Evolutionary conservation across 345 rosid genomes (phyloP), one percentile per base, ranked within the genome.

Genomic region (Sonneratia alba): DNA sequence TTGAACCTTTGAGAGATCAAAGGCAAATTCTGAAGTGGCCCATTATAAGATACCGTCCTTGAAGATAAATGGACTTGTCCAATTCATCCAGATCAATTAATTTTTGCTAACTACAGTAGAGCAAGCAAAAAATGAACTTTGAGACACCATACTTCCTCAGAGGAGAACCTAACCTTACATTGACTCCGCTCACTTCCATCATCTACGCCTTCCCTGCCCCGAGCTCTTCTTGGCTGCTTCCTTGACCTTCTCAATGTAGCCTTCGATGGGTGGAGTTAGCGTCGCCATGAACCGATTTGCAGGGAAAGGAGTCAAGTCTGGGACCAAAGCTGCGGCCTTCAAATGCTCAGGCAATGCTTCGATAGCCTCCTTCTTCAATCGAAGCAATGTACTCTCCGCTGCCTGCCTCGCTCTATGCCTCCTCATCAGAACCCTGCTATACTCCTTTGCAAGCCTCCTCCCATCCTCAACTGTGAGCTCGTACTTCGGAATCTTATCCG

Each of bases 261-360:
- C 97, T 80, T 92, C 96, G 78, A 92, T 95, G 3, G 99, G 97
- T 4, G 97, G 97, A n/a, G 97, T 92, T 70, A 95, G 85, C 1
- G 97, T 85, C 0, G 97, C 93, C 97, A 90, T 87, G 69, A 86
- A 87, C 72, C 96, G 81, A 71, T 85, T 84, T 0, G 79, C 83
- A 0, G 99, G 97, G 72, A 89, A 89, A 0, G 96, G 96, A 9
- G 91, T 74, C 77, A 83, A 78, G 79, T 93, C 98, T 3, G 96
- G 97, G 21, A 87, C 86, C 80, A 92, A 75, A 0, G 97, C 97
- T 0, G 92, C 90, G 77, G 57, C 74, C 78, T 82, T 88, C 59
- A 91, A 75, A 63, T 79, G 66, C 48, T 88, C 94, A 1, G 98
- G 92, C 88, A 93, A 83, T 0, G 97, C 96, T 57, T 93, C 91